phyloP scores from a whole-genome alignment of 2,329 filamentous ascomycete species.

The Dissoconium aciculare region DNA sequence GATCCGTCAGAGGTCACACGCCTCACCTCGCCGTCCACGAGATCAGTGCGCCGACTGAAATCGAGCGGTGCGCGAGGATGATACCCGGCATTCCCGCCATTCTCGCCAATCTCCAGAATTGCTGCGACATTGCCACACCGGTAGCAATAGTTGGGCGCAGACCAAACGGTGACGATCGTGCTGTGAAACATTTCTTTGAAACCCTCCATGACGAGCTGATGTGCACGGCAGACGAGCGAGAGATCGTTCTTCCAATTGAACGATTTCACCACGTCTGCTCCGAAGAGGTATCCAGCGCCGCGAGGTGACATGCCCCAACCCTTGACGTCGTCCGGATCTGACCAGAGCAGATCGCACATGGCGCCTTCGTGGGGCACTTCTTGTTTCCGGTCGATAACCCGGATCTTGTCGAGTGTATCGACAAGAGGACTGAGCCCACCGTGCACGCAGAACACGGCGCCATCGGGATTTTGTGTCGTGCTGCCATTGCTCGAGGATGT shows the following conservation, averaged over 20 bases:
- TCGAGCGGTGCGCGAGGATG: conserved; percentile 19
- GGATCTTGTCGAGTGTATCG: conserved; percentile 88
- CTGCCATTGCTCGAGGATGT: conserved; percentile 49
- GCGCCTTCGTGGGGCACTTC: conserved; percentile 96
- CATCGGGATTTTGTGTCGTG: conserved; percentile 49
- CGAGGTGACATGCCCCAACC: conserved; percentile 91
- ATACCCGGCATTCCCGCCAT: conserved; percentile 42
- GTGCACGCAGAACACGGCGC: conserved; percentile 88
- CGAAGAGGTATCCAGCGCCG: conserved; percentile 90
- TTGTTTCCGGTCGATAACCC: conserved; percentile 87
- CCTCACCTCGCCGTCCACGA: conserved; percentile 54
- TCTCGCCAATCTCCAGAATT: conserved; percentile 82
- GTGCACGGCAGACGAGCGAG: conserved; percentile 78
- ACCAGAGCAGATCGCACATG: conserved; percentile 98
- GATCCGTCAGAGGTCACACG: too few relatives aligned
- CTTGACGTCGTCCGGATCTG: conserved; percentile 93
- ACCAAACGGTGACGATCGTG: conserved; percentile 91
- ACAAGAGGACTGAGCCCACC: conserved; percentile 83
- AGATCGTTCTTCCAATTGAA: conserved; percentile 95
- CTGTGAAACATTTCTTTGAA: conserved; percentile 99
- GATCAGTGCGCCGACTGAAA: neutral
- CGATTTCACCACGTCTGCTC: conserved; percentile 83
- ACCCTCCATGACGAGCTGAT: conserved; percentile 97
- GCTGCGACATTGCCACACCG: conserved; percentile 54
- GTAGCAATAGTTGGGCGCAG: conserved; percentile 28